These are phyloP conservation scores for Phytophthora idaei DNA, from an alignment of 352 stramenopile genomes.

Conservation along the genomic window DNA sequence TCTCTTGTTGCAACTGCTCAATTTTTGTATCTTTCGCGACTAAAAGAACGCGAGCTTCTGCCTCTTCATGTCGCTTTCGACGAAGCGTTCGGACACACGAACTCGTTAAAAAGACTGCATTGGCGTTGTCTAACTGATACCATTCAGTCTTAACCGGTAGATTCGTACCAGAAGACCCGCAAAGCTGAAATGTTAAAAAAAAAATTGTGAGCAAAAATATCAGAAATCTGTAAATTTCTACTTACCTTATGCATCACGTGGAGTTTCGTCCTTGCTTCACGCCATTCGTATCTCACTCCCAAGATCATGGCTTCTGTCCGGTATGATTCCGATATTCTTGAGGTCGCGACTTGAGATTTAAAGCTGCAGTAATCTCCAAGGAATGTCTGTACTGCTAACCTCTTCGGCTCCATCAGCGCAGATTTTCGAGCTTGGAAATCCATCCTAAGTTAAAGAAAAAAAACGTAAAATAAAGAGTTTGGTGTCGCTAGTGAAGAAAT, in stretches of 20 bases:
- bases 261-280: slow-evolving; percentile 67
- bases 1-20: slow-evolving; percentile 51
- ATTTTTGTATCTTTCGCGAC: slow-evolving; percentile 45
- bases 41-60: slow-evolving; percentile 39
- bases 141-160: slow-evolving; percentile 31
- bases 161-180: slow-evolving; percentile 9
- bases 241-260: slow-evolving; percentile 65
- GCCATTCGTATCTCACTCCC: slow-evolving; percentile 71
- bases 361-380: slow-evolving; percentile 71
- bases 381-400: slow-evolving; percentile 37
- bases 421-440: slow-evolving; percentile 62
- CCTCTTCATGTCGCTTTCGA: slow-evolving; percentile 41
- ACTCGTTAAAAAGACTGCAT: slow-evolving; percentile 58
- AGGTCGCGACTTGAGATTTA: slow-evolving; percentile 30
- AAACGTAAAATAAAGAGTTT: background rate
- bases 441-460: slow-evolving; percentile 29
- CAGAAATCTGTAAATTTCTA: slow-evolving; percentile 16
- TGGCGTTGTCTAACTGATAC: slow-evolving; percentile 47
- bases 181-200: slow-evolving; percentile 16
- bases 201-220: background rate
- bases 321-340: slow-evolving; percentile 14
- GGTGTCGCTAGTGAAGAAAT: background rate
- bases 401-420: slow-evolving; percentile 50
- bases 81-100: slow-evolving; percentile 45
- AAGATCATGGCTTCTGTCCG: slow-evolving; percentile 51